A percentile compares a stretch with the other conserved stretches of the same genome.
Evolutionary conservation across 1,139 yeast genomes (phyloP).

Genomic region (Geotrichum aggregatum): DNA sequence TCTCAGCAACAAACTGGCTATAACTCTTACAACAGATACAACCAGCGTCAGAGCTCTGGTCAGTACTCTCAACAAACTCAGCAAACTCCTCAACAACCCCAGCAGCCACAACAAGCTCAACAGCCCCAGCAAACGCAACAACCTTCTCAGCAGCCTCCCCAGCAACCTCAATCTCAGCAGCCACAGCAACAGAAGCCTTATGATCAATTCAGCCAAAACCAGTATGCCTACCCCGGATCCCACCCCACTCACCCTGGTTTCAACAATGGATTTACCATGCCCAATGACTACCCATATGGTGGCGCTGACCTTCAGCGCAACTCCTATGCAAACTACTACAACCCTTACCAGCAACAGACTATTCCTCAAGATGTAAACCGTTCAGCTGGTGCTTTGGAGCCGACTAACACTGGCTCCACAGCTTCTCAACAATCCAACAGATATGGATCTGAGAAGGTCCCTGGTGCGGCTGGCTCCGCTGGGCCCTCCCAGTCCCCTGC

Average conservation of each 20-base stretch:
- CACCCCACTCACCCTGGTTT: slow-evolving; percentile 25
- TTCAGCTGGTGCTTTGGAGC: slow-evolving; percentile 15
- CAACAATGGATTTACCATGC: slow-evolving; percentile 23
- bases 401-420: slow-evolving; percentile 9
- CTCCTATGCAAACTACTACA: slow-evolving; percentile 25
- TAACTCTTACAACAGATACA: slow-evolving; percentile 24
- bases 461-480: slow-evolving; percentile 10
- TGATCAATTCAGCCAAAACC: slow-evolving; percentile 28
- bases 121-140: slow-evolving; percentile 1
- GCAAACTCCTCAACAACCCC: slow-evolving; percentile 12
- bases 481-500: slow-evolving; percentile 23
- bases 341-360: slow-evolving; percentile 25
- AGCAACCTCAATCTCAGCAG: background rate
- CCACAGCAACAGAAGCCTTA: slow-evolving; percentile 23
- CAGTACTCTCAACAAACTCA: slow-evolving; percentile 23
- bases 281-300: slow-evolving; percentile 26
- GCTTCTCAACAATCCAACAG: slow-evolving; percentile 13
- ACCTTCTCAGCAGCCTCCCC: slow-evolving; percentile 4
- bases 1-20: slow-evolving; percentile 24
- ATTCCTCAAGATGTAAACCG: slow-evolving; percentile 22
- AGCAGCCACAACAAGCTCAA: slow-evolving; percentile 4
- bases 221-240: slow-evolving; percentile 30
- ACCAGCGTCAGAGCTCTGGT: slow-evolving; percentile 4
- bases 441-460: slow-evolving; percentile 16
- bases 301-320: slow-evolving; percentile 23